Evolutionary conservation across 2,329 filamentous ascomycete species (phyloP).

Genomic region (Diaporthe longicolla): DNA sequence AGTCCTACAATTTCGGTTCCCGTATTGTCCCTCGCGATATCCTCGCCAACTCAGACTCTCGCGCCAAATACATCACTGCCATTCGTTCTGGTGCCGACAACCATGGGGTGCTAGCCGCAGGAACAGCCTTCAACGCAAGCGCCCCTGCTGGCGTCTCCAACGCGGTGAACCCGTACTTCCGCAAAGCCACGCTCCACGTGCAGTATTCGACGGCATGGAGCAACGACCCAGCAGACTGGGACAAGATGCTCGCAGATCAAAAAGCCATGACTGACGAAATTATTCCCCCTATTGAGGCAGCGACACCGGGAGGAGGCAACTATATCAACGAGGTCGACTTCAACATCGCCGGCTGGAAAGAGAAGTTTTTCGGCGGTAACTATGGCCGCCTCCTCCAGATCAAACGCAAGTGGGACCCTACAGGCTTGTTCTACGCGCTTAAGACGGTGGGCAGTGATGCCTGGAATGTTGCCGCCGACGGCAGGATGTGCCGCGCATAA

Average conservation of each 20-base stretch:
- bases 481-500: slow-evolving; percentile 48
- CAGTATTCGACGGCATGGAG: slow-evolving; percentile 50
- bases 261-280: slow-evolving; percentile 50
- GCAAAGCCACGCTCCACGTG: slow-evolving; percentile 51
- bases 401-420: slow-evolving; percentile 52
- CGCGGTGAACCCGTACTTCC: slow-evolving; percentile 57
- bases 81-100: slow-evolving; percentile 50
- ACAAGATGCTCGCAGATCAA: slow-evolving; percentile 48
- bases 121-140: slow-evolving; percentile 51
- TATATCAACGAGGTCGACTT: slow-evolving; percentile 54
- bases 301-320: slow-evolving; percentile 43
- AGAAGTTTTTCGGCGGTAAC: slow-evolving; percentile 51
- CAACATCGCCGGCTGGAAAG: slow-evolving; percentile 50
- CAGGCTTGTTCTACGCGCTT: slow-evolving; percentile 49
- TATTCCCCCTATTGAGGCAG: slow-evolving; percentile 48
- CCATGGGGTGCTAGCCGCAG: slow-evolving; percentile 50
- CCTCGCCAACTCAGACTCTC: slow-evolving; percentile 49
- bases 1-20: slow-evolving; percentile 53
- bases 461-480: slow-evolving; percentile 57
- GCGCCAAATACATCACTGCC: slow-evolving; percentile 10
- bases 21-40: slow-evolving; percentile 53
- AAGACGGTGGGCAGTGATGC: slow-evolving; percentile 51
- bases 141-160: slow-evolving; percentile 51
- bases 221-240: slow-evolving; percentile 42
- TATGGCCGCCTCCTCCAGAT: slow-evolving; percentile 48